Base-by-base conservation (phyloP, 129 eudicot species). In the Saussurea involucrata region DNA sequence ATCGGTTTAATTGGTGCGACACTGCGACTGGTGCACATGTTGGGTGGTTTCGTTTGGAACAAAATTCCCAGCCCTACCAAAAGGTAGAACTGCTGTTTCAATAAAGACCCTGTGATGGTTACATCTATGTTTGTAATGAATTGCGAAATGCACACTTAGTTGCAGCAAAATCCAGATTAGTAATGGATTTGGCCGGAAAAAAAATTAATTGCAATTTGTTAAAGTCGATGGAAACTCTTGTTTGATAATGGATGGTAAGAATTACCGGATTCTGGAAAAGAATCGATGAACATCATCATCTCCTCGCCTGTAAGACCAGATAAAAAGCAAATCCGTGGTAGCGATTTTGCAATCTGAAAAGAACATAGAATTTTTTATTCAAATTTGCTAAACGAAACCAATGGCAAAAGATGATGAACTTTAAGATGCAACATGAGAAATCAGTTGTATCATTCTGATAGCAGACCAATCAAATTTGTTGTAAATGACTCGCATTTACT, bases 251-350 rank as follows among this genome's bases (percentile, higher is more conserved):
- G 64, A 29, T 68, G 33, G 4, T 32, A 37, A n/a, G 46, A 15
- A 32, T 74, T 94, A 91, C 98, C 97, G 24, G 87, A 83, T 86
- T 89, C 96, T 68, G 90, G 90, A 80, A 89, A 95, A 65, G 89
- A 90, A 72, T 95, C 96, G 7, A 95, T 89, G 87, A 95, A 91
- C 97, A 95, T 91, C 93, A 95, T 91, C 94, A 92, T 95, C 87
- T 95, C 98, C 83, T 95, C 98, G 67, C 96, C 98, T 42, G 93
- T 87, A 34, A 95, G 97, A 76, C 97, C 98, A 4, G 98, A 95
- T 63, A 91, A 76, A 85, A 95, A 86, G 80, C 98, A 95, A 68
- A 95, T 83, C 86, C 97, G 80, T 10, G 98, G 98, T 31, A 95
- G 73, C 18, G 90, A 85, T 80, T 76, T 82, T 27, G 94, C 97